These are phyloP conservation scores for Lodderomyces jiufengensis DNA, from an alignment of 1,139 yeast species.

Conservation along the genomic window DNA sequence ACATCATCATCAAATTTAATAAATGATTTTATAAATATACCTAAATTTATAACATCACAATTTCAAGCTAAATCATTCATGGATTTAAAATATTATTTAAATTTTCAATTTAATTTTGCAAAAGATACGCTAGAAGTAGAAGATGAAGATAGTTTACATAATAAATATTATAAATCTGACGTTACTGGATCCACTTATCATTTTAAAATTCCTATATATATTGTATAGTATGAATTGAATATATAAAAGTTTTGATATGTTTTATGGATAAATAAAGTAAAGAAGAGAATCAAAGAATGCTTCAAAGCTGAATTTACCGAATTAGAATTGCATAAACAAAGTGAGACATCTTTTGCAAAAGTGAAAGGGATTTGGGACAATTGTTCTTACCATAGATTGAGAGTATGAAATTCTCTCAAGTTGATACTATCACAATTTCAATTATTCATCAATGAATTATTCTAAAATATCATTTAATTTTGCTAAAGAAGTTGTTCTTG, in stretches of 20 bases:
- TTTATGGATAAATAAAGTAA: too few species aligned
- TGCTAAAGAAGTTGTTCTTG: too few species aligned
- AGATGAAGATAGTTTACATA: slow-evolving; percentile 7
- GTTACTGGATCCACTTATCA: slow-evolving; percentile 32
- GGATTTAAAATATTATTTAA: slow-evolving; percentile 37
- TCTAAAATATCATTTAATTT: too few species aligned
- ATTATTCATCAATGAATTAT: too few species aligned
- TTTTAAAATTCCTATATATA: slow-evolving; percentile 30
- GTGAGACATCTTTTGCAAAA: too few species aligned
- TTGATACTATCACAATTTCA: too few species aligned
- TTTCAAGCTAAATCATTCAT: slow-evolving; percentile 36
- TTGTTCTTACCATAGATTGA: too few species aligned
- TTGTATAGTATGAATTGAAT: slow-evolving; percentile 8
- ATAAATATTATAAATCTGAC: slow-evolving; percentile 18
- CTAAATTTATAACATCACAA: slow-evolving; percentile 32
- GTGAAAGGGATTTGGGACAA: too few species aligned
- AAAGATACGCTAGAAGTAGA: slow-evolving; percentile 14
- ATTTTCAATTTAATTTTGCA: slow-evolving; percentile 35
- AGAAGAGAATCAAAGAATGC: too few species aligned
- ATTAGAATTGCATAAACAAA: too few species aligned
- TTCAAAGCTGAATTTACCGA: too few species aligned
- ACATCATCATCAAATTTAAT: slow-evolving; percentile 24
- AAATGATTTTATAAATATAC: slow-evolving; percentile 31
- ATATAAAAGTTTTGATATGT: neutral
- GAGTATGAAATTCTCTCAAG: too few species aligned